These are phyloP conservation scores for Boletellus deceptivus DNA, from an alignment of 1,284 basidiomycete species.

Conservation along the genomic window DNA sequence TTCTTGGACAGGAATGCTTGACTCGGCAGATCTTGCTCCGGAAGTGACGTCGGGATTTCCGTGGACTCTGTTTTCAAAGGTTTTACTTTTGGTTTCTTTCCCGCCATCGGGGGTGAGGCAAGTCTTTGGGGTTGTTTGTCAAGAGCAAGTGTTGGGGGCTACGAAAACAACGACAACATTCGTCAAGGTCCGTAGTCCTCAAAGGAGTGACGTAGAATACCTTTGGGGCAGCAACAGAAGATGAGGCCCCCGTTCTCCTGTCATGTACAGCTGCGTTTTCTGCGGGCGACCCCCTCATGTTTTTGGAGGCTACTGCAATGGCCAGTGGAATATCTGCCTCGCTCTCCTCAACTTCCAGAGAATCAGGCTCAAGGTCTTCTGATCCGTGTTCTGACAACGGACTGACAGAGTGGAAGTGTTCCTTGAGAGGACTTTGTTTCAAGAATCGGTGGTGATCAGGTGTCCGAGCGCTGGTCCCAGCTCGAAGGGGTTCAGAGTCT, in stretches of 20 bases:
- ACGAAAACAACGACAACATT: slow-evolving; percentile 3
- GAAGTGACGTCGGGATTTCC: slow-evolving; percentile 39
- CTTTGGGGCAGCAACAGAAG: slow-evolving; percentile 11
- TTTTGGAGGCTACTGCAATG: slow-evolving; percentile 12
- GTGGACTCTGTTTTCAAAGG: slow-evolving; percentile 16
- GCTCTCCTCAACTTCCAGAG: slow-evolving; percentile 32
- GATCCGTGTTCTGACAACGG: slow-evolving; percentile 25
- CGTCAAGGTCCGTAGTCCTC: neutral
- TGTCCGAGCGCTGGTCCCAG: slow-evolving; percentile 9
- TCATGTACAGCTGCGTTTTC: slow-evolving; percentile 3
- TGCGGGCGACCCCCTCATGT: slow-evolving; percentile 8
- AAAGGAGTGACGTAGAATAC: slow-evolving; percentile 13
- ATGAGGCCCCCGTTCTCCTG: slow-evolving; percentile 5
- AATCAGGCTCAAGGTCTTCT: slow-evolving; percentile 33
- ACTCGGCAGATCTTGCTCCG: slow-evolving; percentile 33
- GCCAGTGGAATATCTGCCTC: slow-evolving; percentile 43
- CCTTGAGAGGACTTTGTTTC: slow-evolving; percentile 16
- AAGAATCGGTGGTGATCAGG: slow-evolving; percentile 4
- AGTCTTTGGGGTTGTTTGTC: slow-evolving; percentile 13
- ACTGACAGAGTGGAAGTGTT: slow-evolving; percentile 21
- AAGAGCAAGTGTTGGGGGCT: slow-evolving; percentile 1
- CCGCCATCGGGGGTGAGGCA: slow-evolving; percentile 7
- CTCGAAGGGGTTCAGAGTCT: slow-evolving; percentile 51
- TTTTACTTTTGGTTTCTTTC: slow-evolving; percentile 11
- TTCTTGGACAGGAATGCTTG: slow-evolving; percentile 2